Conservation (phyloP, 495 filamentous ascomycete genomes). For the Penicillium macrosclerotiorum region DNA sequence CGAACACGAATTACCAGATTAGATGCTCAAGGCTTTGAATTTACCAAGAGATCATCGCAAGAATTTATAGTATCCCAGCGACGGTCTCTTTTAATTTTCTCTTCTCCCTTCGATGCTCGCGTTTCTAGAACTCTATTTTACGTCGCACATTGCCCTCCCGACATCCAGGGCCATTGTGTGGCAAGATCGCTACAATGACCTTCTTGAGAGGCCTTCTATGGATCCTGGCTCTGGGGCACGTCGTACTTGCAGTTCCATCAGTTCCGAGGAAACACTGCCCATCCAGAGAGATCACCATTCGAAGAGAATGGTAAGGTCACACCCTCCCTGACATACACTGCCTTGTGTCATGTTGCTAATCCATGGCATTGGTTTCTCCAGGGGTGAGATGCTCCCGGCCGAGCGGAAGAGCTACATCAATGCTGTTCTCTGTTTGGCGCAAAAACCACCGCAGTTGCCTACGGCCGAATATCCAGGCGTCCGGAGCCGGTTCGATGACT, state of each 20-base stretch:
- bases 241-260: neutral
- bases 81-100: too few relatives aligned
- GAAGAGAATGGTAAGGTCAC: constrained; percentile 5
- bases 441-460: constrained; percentile 38
- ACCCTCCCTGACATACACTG: neutral
- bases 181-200: too few relatives aligned
- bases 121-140: too few relatives aligned
- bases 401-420: constrained; percentile 44
- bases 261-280: neutral
- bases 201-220: neutral
- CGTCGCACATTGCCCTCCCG: too few relatives aligned
- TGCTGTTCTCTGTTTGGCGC: constrained; percentile 47
- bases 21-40: too few relatives aligned
- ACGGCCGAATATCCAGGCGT: constrained; percentile 47
- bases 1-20: too few relatives aligned
- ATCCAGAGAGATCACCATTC: neutral
- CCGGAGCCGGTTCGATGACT: constrained; percentile 52
- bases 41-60: too few relatives aligned
- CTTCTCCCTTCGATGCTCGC: too few relatives aligned
- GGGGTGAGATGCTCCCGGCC: constrained; percentile 36
- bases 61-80: too few relatives aligned
- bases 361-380: constrained; percentile 7
- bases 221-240: neutral
- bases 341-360: neutral
- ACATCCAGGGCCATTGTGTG: too few relatives aligned